These are phyloP conservation scores for Capsicum baccatum DNA, from an alignment of 257 asterid species.

Conservation along the genomic window DNA sequence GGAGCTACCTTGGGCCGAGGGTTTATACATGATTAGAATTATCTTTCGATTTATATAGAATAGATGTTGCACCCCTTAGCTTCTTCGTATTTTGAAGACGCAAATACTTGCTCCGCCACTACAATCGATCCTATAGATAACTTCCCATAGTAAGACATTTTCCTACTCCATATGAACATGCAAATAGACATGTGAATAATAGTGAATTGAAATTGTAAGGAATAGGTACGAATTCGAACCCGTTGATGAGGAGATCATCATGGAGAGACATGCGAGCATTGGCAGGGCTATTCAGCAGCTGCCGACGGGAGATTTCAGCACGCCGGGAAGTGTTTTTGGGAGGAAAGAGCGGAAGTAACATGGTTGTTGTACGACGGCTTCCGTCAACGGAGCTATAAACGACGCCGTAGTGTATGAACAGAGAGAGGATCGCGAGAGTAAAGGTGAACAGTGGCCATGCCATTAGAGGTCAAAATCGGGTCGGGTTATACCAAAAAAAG, in stretches of 20 bases:
- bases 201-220: not conserved
- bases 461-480: not conserved
- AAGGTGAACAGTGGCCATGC: slow-evolving; percentile 18
- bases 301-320: slow-evolving; percentile 46
- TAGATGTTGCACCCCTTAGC: no score
- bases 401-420: slow-evolving; percentile 13
- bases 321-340: slow-evolving; percentile 27
- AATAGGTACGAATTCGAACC: slow-evolving; percentile 38
- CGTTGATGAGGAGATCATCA: slow-evolving; percentile 74
- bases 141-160: not conserved
- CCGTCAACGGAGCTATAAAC: not conserved
- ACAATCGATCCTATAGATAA: not conserved
- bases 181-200: not conserved
- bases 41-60: no score
- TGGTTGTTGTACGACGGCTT: not conserved
- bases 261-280: slow-evolving; percentile 71
- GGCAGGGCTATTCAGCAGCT: slow-evolving; percentile 39
- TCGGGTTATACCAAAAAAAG: not conserved
- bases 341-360: slow-evolving; percentile 30
- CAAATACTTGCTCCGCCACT: no score
- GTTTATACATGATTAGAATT: no score
- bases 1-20: no score
- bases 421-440: not conserved
- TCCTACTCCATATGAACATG: not conserved
- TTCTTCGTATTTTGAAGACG: no score